phyloP scores from a whole-genome alignment of 2,329 filamentous ascomycete species.

The Xenoacremonium recifei region DNA sequence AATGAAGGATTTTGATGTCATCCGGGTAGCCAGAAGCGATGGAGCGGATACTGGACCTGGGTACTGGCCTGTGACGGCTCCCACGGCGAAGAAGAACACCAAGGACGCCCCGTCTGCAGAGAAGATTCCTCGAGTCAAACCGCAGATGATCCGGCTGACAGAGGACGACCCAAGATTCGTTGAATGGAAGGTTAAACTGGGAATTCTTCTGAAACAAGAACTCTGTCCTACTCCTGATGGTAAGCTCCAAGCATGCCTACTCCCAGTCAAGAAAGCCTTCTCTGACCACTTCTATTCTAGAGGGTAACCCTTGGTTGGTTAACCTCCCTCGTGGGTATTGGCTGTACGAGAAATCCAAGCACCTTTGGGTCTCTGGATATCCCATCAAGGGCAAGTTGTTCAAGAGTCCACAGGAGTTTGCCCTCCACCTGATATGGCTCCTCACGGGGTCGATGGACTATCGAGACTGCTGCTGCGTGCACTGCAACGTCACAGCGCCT shows the following conservation, averaged over 20 bases:
- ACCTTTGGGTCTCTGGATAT: conserved; percentile 50
- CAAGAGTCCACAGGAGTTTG: conserved; percentile 54
- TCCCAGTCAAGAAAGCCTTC: background rate
- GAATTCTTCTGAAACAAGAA: conserved; percentile 45
- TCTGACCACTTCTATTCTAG: too few relatives aligned
- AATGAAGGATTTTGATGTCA: conserved; percentile 39
- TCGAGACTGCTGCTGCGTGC: conserved; percentile 49
- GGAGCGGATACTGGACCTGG: conserved; percentile 44
- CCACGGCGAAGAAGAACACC: conserved; percentile 34
- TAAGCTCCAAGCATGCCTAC: conserved; percentile 26
- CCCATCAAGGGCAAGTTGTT: conserved; percentile 48
- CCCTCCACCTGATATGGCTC: conserved; percentile 52
- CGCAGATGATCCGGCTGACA: conserved; percentile 42
- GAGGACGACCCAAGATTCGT: conserved; percentile 43
- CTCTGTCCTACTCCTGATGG: conserved; percentile 40
- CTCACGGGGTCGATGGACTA: conserved; percentile 46
- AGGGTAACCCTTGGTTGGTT: conserved; percentile 44
- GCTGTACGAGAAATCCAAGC: conserved; percentile 47
- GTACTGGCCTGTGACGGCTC: conserved; percentile 39
- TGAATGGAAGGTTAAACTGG: conserved; percentile 45
- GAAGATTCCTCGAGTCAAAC: conserved; percentile 38
- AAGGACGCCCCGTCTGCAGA: conserved; percentile 33
- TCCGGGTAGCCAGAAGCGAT: conserved; percentile 45
- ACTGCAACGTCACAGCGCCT: conserved; percentile 39
- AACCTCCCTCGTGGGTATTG: conserved; percentile 46